phyloP scores from a whole-genome alignment of 1,284 basidiomycete species.

The Coniophora puteana region DNA sequence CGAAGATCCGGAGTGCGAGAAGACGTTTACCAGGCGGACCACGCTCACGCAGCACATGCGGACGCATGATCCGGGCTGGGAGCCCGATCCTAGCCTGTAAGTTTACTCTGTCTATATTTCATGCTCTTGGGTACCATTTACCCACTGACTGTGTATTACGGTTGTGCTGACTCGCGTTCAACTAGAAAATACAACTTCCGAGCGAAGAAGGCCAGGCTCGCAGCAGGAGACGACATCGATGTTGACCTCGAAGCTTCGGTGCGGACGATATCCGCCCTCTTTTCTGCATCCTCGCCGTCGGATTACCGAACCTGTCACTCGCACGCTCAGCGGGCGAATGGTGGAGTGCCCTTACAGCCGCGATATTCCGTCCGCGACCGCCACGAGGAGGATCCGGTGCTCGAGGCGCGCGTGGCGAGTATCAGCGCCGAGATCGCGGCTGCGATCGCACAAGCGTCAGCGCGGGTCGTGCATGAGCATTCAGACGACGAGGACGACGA shows the following conservation, averaged over 20 bases:
- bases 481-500: slow-evolving; percentile 49
- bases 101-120: no score
- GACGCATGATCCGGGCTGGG: slow-evolving; percentile 77
- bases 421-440: slow-evolving; percentile 74
- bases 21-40: slow-evolving; percentile 80
- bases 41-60: slow-evolving; percentile 80
- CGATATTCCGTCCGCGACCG: slow-evolving; percentile 14
- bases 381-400: slow-evolving; percentile 35
- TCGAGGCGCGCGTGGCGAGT: slow-evolving; percentile 60
- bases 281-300: no score
- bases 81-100: slow-evolving; percentile 76
- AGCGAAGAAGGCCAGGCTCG: slow-evolving; percentile 57
- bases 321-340: slow-evolving; percentile 36
- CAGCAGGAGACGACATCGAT: slow-evolving; percentile 45
- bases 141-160: slow-evolving; percentile 9
- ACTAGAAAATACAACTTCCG: slow-evolving; percentile 73
- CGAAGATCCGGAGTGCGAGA: slow-evolving; percentile 74
- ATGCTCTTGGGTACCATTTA: slow-evolving; percentile 6
- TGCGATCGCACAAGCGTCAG: slow-evolving; percentile 63
- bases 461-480: slow-evolving; percentile 46
- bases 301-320: no score
- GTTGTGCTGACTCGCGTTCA: slow-evolving; percentile 13
- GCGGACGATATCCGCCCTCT: slow-evolving; percentile 63
- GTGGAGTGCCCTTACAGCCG: slow-evolving; percentile 22
- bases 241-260: slow-evolving; percentile 63